Percentiles rank a stretch among this genome's conserved stretches.
phyloP scores from a whole-genome alignment of 2,329 filamentous ascomycete genomes.

The Hymenoscyphus linearis region DNA sequence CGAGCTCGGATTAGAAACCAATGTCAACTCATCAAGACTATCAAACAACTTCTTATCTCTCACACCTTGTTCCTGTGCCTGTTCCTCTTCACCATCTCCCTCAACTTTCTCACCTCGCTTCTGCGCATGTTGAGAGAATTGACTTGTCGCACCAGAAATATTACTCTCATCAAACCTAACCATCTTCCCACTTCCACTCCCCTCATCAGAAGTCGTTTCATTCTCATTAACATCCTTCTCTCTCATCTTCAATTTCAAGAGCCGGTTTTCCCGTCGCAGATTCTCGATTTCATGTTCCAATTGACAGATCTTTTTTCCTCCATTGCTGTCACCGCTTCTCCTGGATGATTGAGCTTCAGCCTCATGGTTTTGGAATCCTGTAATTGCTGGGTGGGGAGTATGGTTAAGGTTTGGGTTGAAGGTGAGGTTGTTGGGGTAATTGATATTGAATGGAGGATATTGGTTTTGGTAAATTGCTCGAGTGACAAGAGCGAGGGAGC shows the following conservation, averaged over 20 bases:
- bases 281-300: constrained; percentile 19
- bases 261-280: constrained; percentile 18
- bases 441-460: background rate
- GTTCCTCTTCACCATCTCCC: background rate
- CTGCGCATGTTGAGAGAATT: background rate
- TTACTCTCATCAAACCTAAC: background rate
- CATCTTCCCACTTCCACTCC: background rate
- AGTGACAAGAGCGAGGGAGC: background rate
- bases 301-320: constrained; percentile 1
- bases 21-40: background rate
- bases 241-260: background rate
- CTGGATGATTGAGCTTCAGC: background rate
- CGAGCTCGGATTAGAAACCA: background rate
- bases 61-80: background rate
- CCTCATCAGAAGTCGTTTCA: background rate
- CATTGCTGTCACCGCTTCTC: background rate
- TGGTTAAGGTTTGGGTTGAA: background rate
- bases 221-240: background rate
- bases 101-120: background rate
- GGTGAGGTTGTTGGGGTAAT: background rate
- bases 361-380: background rate
- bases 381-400: background rate
- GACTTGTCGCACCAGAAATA: background rate
- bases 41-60: background rate
- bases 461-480: background rate